Conservation (phyloP, 768 basidiomycete species). For the Suillus placidus region DNA sequence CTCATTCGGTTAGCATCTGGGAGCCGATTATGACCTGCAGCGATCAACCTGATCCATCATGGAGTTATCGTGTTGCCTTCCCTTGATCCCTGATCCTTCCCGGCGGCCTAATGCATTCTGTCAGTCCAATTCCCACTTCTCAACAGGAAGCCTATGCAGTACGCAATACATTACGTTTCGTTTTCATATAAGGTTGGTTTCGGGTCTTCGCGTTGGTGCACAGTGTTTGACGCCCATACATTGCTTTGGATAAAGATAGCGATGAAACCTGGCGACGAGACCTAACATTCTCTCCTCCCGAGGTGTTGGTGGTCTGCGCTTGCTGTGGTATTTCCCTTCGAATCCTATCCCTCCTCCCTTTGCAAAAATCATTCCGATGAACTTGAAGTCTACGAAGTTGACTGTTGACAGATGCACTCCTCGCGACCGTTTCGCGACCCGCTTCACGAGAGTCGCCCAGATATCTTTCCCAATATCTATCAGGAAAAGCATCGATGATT, state of each 20-base stretch:
- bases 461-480: slow-evolving; percentile 38
- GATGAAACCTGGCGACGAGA: background rate
- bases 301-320: slow-evolving; percentile 2
- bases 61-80: background rate
- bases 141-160: background rate
- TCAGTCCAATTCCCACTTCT: background rate
- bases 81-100: slow-evolving; percentile 1
- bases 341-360: background rate
- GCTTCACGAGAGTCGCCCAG: slow-evolving; percentile 23
- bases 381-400: slow-evolving; percentile 35
- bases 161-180: slow-evolving; percentile 7
- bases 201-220: background rate
- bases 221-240: background rate
- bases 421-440: slow-evolving; percentile 29
- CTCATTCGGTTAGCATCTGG: background rate
- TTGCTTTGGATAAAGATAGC: slow-evolving; percentile 8
- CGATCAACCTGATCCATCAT: background rate
- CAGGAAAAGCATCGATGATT: slow-evolving; percentile 35
- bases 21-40: background rate
- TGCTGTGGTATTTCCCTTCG: background rate
- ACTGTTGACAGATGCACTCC: slow-evolving; percentile 35
- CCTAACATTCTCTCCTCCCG: background rate
- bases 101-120: background rate
- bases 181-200: slow-evolving; percentile 8
- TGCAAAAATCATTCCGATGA: slow-evolving; percentile 22